A percentile compares a stretch with the other conserved stretches of the same genome.
These are phyloP conservation scores for Penicillium steckii DNA, from an alignment of 495 filamentous ascomycete genomes.

Conservation along the genomic window DNA sequence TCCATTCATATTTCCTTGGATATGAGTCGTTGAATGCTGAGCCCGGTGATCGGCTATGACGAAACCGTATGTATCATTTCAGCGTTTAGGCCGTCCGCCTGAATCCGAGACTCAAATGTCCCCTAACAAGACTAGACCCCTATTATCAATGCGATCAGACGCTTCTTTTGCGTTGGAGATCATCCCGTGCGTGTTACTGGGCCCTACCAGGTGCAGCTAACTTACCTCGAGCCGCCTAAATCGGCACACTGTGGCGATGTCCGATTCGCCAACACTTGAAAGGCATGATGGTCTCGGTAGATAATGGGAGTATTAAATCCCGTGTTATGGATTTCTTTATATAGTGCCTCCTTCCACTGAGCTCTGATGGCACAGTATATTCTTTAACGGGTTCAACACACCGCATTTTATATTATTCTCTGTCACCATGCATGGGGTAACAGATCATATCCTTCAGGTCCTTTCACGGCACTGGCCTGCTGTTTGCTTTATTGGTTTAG, in stretches of 20 bases:
- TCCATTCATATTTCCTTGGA: not conserved
- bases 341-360: not conserved
- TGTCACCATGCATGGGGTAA: slow-evolving; percentile 12
- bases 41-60: not conserved
- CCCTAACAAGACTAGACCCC: not conserved
- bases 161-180: not conserved
- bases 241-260: slow-evolving; percentile 2
- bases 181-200: not conserved
- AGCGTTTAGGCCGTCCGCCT: not conserved
- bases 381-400: not conserved
- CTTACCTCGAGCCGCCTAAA: not conserved
- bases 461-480: slow-evolving; percentile 12
- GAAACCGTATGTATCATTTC: not conserved
- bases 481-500: not conserved
- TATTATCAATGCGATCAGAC: not conserved
- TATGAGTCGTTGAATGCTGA: not conserved
- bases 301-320: not conserved
- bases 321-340: not conserved
- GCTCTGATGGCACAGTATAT: not conserved
- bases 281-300: not conserved
- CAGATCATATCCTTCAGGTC: slow-evolving; percentile 7
- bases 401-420: not conserved
- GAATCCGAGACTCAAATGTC: no score
- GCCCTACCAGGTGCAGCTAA: not conserved
- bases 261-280: slow-evolving; percentile 6